phyloP scores from a whole-genome alignment of 129 eudicot species.

The Arctium lappa region DNA sequence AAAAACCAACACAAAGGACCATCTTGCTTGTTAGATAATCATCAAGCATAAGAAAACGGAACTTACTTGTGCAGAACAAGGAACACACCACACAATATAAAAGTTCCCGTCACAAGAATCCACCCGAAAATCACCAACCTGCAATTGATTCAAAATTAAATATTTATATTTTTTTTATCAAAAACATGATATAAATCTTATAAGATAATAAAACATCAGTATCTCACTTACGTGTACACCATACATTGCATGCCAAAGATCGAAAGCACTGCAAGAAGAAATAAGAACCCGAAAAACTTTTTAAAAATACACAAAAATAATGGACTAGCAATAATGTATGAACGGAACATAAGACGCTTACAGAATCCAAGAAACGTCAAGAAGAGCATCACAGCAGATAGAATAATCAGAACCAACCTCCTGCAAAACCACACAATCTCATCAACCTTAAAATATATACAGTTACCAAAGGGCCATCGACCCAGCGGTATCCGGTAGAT shows the following conservation, averaged over 20 bases:
- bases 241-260: slow-evolving; percentile 74
- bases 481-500: too few species aligned
- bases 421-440: slow-evolving; percentile 39
- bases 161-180: background rate
- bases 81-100: slow-evolving; percentile 79
- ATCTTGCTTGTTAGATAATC: background rate
- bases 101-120: slow-evolving; percentile 89
- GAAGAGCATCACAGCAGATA: slow-evolving; percentile 85
- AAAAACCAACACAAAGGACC: background rate
- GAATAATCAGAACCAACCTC: slow-evolving; percentile 69
- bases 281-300: background rate
- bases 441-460: background rate
- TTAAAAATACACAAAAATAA: background rate
- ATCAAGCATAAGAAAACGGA: background rate
- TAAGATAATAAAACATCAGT: background rate
- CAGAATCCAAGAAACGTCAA: slow-evolving; percentile 84
- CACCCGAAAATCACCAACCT: slow-evolving; percentile 93
- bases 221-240: slow-evolving; percentile 80
- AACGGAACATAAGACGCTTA: slow-evolving; percentile 21
- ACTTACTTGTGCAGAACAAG: slow-evolving; percentile 93
- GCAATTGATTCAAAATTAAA: slow-evolving; percentile 25
- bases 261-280: slow-evolving; percentile 67
- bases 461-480: background rate
- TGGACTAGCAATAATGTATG: background rate
- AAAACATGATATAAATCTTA: background rate